Conservation (phyloP, 768 basidiomycete species). For the Termitomyces sp. region DNA sequence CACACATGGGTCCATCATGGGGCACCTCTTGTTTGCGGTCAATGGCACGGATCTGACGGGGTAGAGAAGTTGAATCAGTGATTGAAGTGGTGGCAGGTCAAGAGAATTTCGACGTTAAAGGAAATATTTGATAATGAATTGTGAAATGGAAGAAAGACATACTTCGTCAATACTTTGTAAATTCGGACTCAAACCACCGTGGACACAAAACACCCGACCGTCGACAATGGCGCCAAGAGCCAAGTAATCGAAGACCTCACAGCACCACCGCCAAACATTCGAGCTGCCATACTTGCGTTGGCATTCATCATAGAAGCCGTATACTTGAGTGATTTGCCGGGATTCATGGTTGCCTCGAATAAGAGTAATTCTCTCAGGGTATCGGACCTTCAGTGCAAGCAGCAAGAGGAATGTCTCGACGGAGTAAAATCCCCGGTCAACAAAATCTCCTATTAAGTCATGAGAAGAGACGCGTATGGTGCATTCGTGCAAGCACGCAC, state of each 20-base stretch:
- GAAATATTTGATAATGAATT: not conserved
- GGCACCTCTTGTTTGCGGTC: constrained; percentile 97
- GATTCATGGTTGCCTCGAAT: constrained; percentile 98
- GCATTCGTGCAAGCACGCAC: constrained; percentile 33
- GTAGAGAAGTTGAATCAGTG: not conserved
- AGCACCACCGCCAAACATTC: constrained; percentile 98
- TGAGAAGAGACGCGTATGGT: not conserved
- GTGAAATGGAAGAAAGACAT: constrained; percentile 9
- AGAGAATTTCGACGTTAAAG: not conserved
- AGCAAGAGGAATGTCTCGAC: constrained; percentile 95
- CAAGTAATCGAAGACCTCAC: constrained; percentile 97
- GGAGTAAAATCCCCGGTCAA: constrained; percentile 95
- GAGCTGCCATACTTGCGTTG: constrained; percentile 91
- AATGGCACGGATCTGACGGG: constrained; percentile 79
- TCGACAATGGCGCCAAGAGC: constrained; percentile 95
- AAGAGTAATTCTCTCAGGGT: constrained; percentile 94
- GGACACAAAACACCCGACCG: constrained; percentile 94
- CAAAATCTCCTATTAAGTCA: constrained; percentile 76
- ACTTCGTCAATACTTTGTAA: constrained; percentile 88
- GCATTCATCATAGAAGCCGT: constrained; percentile 95
- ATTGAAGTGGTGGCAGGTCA: not conserved
- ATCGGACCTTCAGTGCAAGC: constrained; percentile 93
- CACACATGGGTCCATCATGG: constrained; percentile 98
- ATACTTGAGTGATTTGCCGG: constrained; percentile 94
- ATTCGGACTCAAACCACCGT: constrained; percentile 92